These are phyloP conservation scores for Candida takata DNA, from an alignment of 805 yeast species.

Conservation along the genomic window DNA sequence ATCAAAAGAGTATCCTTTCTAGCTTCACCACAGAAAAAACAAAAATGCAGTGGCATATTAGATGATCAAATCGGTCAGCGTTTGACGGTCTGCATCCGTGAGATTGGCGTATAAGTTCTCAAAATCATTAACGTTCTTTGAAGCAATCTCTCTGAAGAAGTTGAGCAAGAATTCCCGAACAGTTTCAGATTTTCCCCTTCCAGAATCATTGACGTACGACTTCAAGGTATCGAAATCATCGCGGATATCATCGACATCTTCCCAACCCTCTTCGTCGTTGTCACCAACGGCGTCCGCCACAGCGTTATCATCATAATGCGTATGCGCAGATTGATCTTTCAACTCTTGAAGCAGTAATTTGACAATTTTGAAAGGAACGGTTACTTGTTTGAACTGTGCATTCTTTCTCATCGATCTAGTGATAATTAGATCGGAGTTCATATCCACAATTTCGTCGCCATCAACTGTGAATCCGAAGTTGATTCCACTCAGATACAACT, in stretches of 20 bases:
- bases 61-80: constrained; percentile 33
- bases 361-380: constrained; percentile 66
- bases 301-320: constrained; percentile 7
- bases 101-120: constrained; percentile 41
- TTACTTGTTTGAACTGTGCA: constrained; percentile 52
- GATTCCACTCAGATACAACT: constrained; percentile 52
- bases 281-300: constrained; percentile 62
- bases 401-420: constrained; percentile 73
- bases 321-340: constrained; percentile 41
- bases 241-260: constrained; percentile 64
- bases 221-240: constrained; percentile 58
- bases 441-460: constrained; percentile 66
- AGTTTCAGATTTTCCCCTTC: constrained; percentile 9
- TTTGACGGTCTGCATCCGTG: constrained; percentile 44
- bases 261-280: constrained; percentile 65
- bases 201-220: constrained; percentile 43
- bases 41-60: too few species aligned
- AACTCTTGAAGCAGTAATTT: constrained; percentile 67
- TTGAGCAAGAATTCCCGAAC: constrained; percentile 33
- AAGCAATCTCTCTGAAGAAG: constrained; percentile 41
- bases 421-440: constrained; percentile 53
- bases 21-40: too few species aligned
- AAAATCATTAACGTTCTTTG: constrained; percentile 44
- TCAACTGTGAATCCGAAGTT: constrained; percentile 55
- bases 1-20: too few species aligned